These are phyloP conservation scores for Colletotrichum salicis DNA, from an alignment of 2,329 filamentous ascomycete species.

Conservation along the genomic window DNA sequence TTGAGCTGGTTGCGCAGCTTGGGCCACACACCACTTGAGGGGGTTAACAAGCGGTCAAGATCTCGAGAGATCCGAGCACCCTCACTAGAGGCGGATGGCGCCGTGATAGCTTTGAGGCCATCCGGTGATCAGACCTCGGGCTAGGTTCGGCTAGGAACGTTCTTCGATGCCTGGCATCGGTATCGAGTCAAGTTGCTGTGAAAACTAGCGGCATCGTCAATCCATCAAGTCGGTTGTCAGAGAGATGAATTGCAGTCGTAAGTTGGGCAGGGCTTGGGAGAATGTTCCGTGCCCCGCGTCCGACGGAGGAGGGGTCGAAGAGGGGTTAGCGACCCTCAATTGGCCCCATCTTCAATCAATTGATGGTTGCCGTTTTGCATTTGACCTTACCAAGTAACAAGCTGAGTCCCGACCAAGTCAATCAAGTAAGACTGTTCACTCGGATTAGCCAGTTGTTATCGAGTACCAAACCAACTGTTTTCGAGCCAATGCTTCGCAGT, in stretches of 20 bases:
- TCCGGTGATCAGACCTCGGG: background rate
- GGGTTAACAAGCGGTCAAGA: conserved; percentile 30
- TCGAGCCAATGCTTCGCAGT: background rate
- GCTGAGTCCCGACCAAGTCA: background rate
- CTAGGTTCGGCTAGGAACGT: background rate
- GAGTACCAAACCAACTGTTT: background rate
- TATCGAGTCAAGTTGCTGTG: background rate
- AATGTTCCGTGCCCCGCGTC: background rate
- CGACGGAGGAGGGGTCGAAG: background rate
- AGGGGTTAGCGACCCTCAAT: background rate
- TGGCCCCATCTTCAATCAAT: background rate
- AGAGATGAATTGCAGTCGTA: background rate
- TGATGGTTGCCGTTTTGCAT: background rate
- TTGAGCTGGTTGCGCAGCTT: background rate
- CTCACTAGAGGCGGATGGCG: conserved; percentile 22
- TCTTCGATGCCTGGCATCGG: background rate
- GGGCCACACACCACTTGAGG: conserved; percentile 2
- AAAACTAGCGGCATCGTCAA: background rate
- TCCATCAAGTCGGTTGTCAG: background rate
- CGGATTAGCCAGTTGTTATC: background rate
- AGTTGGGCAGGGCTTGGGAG: background rate
- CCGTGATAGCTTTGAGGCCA: conserved; percentile 16
- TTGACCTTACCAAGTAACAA: background rate
- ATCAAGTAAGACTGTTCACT: background rate
- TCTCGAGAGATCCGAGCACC: conserved; percentile 22